phyloP scores from a whole-genome alignment of 345 rosid species.

The Corchorus olitorius region DNA sequence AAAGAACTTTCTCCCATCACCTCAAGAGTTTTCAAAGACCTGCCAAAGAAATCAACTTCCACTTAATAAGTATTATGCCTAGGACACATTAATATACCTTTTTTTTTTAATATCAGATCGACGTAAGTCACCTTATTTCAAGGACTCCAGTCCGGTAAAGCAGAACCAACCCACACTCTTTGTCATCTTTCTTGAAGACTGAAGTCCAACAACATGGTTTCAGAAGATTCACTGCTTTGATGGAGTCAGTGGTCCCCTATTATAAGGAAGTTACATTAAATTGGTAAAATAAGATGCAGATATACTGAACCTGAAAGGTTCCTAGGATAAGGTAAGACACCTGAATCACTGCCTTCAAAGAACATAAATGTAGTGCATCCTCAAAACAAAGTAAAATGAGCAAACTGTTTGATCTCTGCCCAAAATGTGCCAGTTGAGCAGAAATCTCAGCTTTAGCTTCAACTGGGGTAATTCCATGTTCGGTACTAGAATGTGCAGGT shows the following conservation, averaged over 20 bases:
- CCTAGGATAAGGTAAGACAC: slow-evolving; percentile 34
- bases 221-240: slow-evolving; percentile 47
- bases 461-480: slow-evolving; percentile 34
- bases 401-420: slow-evolving; percentile 34
- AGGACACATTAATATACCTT: background rate
- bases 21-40: slow-evolving; percentile 77
- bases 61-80: slow-evolving; percentile 1
- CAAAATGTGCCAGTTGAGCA: slow-evolving; percentile 36
- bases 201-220: slow-evolving; percentile 82
- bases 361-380: slow-evolving; percentile 57
- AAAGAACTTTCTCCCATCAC: slow-evolving; percentile 71
- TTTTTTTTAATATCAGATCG: background rate
- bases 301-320: slow-evolving; percentile 7
- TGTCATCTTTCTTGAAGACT: slow-evolving; percentile 52
- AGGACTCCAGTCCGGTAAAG: slow-evolving; percentile 70
- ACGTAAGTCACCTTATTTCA: slow-evolving; percentile 62
- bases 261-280: slow-evolving; percentile 34
- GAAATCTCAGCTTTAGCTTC: slow-evolving; percentile 37
- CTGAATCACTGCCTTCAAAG: slow-evolving; percentile 62
- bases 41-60: slow-evolving; percentile 36
- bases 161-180: slow-evolving; percentile 54
- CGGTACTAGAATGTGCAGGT: slow-evolving; percentile 29
- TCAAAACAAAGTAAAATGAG: slow-evolving; percentile 63
- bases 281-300: slow-evolving; percentile 29
- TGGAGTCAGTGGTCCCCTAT: slow-evolving; percentile 55